These are phyloP conservation scores for Inga leiocalycina DNA, from an alignment of 306 rosid species.

Conservation along the genomic window DNA sequence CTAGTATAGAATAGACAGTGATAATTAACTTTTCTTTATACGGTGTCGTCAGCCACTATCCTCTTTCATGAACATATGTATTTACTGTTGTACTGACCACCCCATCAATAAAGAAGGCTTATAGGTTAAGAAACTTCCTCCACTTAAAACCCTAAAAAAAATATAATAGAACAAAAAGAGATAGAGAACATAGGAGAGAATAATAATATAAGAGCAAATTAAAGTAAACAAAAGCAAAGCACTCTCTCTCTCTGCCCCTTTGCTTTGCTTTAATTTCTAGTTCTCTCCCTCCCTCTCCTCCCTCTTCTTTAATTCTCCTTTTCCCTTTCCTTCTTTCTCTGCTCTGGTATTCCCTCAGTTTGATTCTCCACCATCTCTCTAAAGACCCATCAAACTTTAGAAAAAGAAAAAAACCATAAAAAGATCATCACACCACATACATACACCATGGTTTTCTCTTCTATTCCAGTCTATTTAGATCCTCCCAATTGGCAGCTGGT, in stretches of 20 bases:
- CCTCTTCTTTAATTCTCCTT: conserved; percentile 47
- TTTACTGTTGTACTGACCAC: conserved; percentile 30
- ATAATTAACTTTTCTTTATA: conserved; percentile 36
- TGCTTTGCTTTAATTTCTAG: conserved; percentile 43
- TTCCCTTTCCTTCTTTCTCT: conserved; percentile 52
- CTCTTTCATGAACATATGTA: conserved; percentile 46
- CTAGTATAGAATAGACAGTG: conserved; percentile 33
- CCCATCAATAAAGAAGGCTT: conserved; percentile 73
- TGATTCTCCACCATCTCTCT: conserved; percentile 97
- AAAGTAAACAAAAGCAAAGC: conserved; percentile 64
- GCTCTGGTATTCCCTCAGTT: conserved; percentile 93
- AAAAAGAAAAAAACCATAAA: conserved; percentile 51
- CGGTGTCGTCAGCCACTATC: conserved; percentile 48
- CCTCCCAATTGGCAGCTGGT: conserved; percentile 99
- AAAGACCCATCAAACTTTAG: conserved; percentile 94
- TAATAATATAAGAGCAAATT: conserved; percentile 52
- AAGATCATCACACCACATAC: conserved; percentile 42
- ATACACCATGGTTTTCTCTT: conserved; percentile 88
- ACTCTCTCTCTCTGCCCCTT: conserved; percentile 43
- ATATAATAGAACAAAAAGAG: conserved; percentile 87
- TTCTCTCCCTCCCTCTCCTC: conserved; percentile 48
- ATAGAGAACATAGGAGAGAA: conserved; percentile 59
- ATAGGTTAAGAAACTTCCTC: conserved; percentile 79
- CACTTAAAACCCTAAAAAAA: conserved; percentile 84
- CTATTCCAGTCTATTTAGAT: conserved; percentile 97